Conservation (phyloP, 2,329 filamentous ascomycete genomes). For the Ceratocystis alfenasii region DNA sequence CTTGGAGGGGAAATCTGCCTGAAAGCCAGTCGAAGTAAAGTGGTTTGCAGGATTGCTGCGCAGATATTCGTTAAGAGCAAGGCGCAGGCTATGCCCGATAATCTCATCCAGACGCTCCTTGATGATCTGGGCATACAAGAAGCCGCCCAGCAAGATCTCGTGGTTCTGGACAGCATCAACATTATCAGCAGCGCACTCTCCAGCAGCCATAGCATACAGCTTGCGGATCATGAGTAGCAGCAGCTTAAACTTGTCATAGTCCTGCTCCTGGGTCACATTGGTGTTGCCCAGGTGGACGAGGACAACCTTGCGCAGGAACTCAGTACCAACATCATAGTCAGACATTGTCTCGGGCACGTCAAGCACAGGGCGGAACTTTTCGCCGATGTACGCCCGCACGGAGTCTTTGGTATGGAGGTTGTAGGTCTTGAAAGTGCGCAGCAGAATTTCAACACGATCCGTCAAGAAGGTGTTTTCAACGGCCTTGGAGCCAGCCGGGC, state of each 20-base stretch:
- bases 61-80: slow-evolving; percentile 45
- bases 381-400: slow-evolving; percentile 74
- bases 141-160: slow-evolving; percentile 84
- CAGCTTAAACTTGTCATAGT: slow-evolving; percentile 87
- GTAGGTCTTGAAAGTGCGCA: slow-evolving; percentile 90
- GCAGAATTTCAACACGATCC: slow-evolving; percentile 79
- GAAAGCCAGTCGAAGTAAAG: slow-evolving; percentile 67
- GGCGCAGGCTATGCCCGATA: slow-evolving; percentile 45
- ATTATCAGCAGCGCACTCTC: slow-evolving; percentile 87
- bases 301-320: slow-evolving; percentile 82
- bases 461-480: slow-evolving; percentile 84
- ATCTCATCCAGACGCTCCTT: slow-evolving; percentile 93
- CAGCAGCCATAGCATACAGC: slow-evolving; percentile 82
- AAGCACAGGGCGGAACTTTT: slow-evolving; percentile 82
- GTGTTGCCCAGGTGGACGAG: slow-evolving; percentile 82
- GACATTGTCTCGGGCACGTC: slow-evolving; percentile 72
- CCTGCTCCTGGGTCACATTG: slow-evolving; percentile 70
- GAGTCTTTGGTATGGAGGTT: slow-evolving; percentile 68
- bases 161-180: slow-evolving; percentile 95
- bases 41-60: slow-evolving; percentile 48
- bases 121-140: slow-evolving; percentile 86
- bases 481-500: slow-evolving; percentile 61
- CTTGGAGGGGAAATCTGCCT: slow-evolving; percentile 63
- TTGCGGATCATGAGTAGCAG: slow-evolving; percentile 94
- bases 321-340: slow-evolving; percentile 78